These are phyloP conservation scores for Saccharomycopsis sp. DNA, from an alignment of 805 yeast species.

Conservation along the genomic window DNA sequence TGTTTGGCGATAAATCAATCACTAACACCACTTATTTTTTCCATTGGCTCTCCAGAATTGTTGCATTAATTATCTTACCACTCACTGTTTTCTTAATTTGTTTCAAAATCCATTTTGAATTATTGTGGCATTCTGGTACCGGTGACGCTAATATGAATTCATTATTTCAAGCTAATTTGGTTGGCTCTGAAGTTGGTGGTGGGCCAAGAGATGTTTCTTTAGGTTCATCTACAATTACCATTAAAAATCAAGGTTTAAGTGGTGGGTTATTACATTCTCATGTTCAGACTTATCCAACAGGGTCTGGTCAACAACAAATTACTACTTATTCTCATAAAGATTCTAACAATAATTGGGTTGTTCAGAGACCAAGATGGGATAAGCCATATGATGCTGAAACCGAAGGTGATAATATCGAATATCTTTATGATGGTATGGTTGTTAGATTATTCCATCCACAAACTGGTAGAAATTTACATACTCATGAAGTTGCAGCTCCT, in stretches of 20 bases:
- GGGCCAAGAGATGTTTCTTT: constrained; percentile 61
- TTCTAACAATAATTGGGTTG: constrained; percentile 59
- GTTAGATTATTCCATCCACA: constrained; percentile 56
- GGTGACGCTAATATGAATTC: constrained; percentile 79
- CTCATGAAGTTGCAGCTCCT: constrained; percentile 63
- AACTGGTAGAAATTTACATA: constrained; percentile 63
- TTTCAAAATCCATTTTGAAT: constrained; percentile 69
- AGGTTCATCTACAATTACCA: constrained; percentile 42
- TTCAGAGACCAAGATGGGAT: constrained; percentile 44
- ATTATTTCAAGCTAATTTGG: constrained; percentile 70
- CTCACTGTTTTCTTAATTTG: constrained; percentile 50
- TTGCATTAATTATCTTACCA: constrained; percentile 63
- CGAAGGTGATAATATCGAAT: constrained; percentile 24
- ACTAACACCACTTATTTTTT: constrained; percentile 41
- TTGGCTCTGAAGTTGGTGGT: constrained; percentile 58
- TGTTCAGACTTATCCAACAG: constrained; percentile 63
- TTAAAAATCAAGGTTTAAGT: constrained; percentile 62
- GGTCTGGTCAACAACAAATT: constrained; percentile 70
- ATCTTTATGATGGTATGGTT: constrained; percentile 49
- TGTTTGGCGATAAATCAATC: constrained; percentile 62
- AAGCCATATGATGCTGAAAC: constrained; percentile 26
- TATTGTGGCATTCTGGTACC: constrained; percentile 69
- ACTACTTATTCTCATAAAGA: constrained; percentile 77
- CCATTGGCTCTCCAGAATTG: constrained; percentile 63
- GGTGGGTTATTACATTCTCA: constrained; percentile 76